Percentiles rank a stretch among this genome's conserved stretches.
Conservation (phyloP, 306 rosid species). For the Vigna radiata region DNA sequence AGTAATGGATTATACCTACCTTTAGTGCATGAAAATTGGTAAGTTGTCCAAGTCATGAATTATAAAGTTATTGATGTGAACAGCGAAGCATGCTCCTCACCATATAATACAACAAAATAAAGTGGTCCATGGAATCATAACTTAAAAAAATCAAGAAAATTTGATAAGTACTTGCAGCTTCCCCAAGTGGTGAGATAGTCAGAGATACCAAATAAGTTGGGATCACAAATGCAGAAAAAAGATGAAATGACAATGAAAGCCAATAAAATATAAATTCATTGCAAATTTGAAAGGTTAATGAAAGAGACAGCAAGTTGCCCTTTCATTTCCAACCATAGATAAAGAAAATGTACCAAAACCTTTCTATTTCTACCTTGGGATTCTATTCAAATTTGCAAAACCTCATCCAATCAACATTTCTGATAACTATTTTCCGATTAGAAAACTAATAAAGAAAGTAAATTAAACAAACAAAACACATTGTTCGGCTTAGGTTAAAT, state of each 20-base stretch:
- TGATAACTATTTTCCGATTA: too few species aligned
- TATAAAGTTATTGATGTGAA: slow-evolving; percentile 34
- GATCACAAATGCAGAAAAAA: not conserved
- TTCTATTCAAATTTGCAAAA: not conserved
- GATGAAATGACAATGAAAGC: slow-evolving; percentile 15
- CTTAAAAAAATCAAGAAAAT: not conserved
- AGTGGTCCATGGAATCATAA: slow-evolving; percentile 35
- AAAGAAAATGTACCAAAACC: not conserved
- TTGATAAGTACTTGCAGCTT: not conserved
- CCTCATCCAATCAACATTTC: too few species aligned
- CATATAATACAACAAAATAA: slow-evolving; percentile 29
- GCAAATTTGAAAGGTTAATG: not conserved
- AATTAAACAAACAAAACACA: too few species aligned
- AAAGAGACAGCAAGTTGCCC: slow-evolving; percentile 2
- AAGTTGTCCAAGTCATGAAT: not conserved
- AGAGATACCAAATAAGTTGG: slow-evolving; percentile 24
- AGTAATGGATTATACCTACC: not conserved
- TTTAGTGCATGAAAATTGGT: not conserved
- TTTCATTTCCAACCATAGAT: slow-evolving; percentile 1
- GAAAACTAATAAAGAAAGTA: too few species aligned
- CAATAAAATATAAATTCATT: slow-evolving; percentile 1
- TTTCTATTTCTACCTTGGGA: not conserved
- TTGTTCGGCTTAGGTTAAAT: too few species aligned
- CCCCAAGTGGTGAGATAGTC: slow-evolving; percentile 10
- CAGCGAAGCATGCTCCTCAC: slow-evolving; percentile 29